A percentile compares a stretch with the other conserved stretches of the same genome.
Conservation (phyloP, 768 basidiomycete genomes). For the Leucocoprinus sp. region DNA sequence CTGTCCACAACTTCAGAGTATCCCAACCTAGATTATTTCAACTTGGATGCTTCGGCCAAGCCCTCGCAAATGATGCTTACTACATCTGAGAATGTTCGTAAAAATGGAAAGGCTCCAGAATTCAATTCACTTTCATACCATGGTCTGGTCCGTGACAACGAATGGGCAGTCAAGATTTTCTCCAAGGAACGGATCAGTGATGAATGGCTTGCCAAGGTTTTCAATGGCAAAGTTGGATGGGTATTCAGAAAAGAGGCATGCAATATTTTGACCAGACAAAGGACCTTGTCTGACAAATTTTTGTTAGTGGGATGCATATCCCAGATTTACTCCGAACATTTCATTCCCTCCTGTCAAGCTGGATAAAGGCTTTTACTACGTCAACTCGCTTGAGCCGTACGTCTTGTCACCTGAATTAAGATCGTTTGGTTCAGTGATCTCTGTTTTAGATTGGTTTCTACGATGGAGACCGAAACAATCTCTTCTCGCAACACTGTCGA, state of each 20-base stretch:
- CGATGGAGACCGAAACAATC: slow-evolving; percentile 92
- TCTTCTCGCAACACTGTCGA: slow-evolving; percentile 80
- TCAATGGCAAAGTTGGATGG: slow-evolving; percentile 69
- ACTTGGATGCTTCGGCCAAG: slow-evolving; percentile 31
- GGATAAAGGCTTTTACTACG: slow-evolving; percentile 77
- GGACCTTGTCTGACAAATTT: background rate
- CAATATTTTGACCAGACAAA: slow-evolving; percentile 5
- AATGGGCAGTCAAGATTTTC: slow-evolving; percentile 86
- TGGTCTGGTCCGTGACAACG: slow-evolving; percentile 42
- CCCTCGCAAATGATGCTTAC: slow-evolving; percentile 68
- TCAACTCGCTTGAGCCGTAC: slow-evolving; percentile 87
- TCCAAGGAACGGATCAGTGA: slow-evolving; percentile 58
- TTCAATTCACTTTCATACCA: slow-evolving; percentile 88
- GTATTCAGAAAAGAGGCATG: slow-evolving; percentile 68
- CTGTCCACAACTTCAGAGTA: slow-evolving; percentile 66
- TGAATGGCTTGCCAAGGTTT: slow-evolving; percentile 60
- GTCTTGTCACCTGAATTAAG: slow-evolving; percentile 21
- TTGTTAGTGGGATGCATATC: slow-evolving; percentile 73
- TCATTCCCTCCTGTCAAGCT: slow-evolving; percentile 74
- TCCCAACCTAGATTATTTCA: slow-evolving; percentile 65
- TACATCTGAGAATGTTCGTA: slow-evolving; percentile 50
- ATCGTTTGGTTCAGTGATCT: slow-evolving; percentile 1
- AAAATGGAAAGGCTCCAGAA: slow-evolving; percentile 55
- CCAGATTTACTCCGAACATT: slow-evolving; percentile 56
- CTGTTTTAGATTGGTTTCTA: slow-evolving; percentile 60